These are phyloP conservation scores for Penicillium sp. DNA, from an alignment of 2,329 filamentous ascomycete species.

Conservation along the genomic window DNA sequence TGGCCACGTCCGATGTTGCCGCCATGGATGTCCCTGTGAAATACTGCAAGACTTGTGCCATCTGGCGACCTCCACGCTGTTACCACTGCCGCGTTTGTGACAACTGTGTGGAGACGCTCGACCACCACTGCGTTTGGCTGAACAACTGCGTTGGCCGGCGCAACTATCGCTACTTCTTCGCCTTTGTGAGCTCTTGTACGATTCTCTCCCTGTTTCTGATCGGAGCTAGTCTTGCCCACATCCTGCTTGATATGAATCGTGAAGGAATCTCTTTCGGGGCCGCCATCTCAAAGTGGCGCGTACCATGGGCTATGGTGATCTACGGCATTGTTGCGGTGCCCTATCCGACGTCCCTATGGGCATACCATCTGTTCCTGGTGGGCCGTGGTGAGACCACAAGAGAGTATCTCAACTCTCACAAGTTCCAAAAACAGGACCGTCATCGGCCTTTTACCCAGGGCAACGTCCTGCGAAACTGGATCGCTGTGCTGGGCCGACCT, in stretches of 20 bases:
- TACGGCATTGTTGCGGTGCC: conserved; percentile 73
- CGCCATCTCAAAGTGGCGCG: conserved; percentile 70
- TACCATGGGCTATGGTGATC: conserved; percentile 85
- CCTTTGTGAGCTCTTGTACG: conserved; percentile 80
- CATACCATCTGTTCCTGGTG: conserved; percentile 90
- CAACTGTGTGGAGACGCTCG: conserved; percentile 94
- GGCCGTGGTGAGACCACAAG: conserved; percentile 90
- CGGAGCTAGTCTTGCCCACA: conserved; percentile 75
- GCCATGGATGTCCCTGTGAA: conserved; percentile 98
- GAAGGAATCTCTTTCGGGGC: conserved; percentile 67
- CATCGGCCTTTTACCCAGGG: conserved; percentile 88
- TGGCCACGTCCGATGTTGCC: conserved; percentile 70
- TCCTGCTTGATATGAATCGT: conserved; percentile 69
- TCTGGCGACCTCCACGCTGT: conserved; percentile 93
- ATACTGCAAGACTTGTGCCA: conserved; percentile 95
- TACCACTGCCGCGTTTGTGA: conserved; percentile 97
- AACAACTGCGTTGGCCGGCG: conserved; percentile 97
- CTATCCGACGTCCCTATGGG: conserved; percentile 81
- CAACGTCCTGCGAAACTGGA: conserved; percentile 73
- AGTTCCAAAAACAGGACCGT: conserved; percentile 88
- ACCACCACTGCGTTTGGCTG: conserved; percentile 98
- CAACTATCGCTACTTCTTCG: conserved; percentile 98
- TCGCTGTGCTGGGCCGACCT: conserved; percentile 78
- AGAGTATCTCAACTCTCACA: conserved; percentile 94
- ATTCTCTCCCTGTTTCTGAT: conserved; percentile 75